A percentile compares a stretch with the other conserved stretches of the same genome.
phyloP scores from a whole-genome alignment of 768 basidiomycete genomes.

The Macrolepiota dolichaula region DNA sequence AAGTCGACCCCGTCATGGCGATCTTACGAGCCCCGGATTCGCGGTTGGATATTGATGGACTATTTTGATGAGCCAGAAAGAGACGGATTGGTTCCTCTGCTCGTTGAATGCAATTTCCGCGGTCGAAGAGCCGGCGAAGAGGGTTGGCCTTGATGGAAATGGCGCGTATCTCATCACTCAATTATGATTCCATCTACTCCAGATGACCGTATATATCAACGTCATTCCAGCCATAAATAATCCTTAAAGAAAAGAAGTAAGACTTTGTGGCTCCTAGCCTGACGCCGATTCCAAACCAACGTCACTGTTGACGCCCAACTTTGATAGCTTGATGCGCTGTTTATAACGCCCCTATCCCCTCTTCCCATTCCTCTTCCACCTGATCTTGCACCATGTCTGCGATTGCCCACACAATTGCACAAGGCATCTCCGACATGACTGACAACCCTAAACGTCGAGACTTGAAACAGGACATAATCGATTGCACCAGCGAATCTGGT shows the following conservation, averaged over 20 bases:
- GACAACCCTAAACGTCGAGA: slow-evolving; percentile 32
- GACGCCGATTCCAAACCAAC: slow-evolving; percentile 3
- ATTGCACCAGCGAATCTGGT: slow-evolving; percentile 22
- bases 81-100: slow-evolving; percentile 51
- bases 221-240: not conserved
- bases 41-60: slow-evolving; percentile 78
- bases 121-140: slow-evolving; percentile 42
- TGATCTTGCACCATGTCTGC: slow-evolving; percentile 21
- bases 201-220: not conserved
- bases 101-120: slow-evolving; percentile 78
- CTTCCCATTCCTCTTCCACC: not conserved
- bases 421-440: slow-evolving; percentile 22
- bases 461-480: slow-evolving; percentile 28
- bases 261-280: not conserved
- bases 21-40: slow-evolving; percentile 41
- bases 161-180: not conserved
- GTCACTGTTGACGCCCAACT: slow-evolving; percentile 18
- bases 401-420: slow-evolving; percentile 23
- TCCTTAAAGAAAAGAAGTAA: not conserved
- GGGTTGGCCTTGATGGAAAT: slow-evolving; percentile 29
- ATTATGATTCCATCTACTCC: not conserved
- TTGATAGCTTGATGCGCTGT: no score
- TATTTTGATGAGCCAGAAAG: slow-evolving; percentile 62
- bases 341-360: not conserved
- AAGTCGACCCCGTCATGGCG: not conserved